Conservation (phyloP, 805 yeast species). For the Starmerella apis region DNA sequence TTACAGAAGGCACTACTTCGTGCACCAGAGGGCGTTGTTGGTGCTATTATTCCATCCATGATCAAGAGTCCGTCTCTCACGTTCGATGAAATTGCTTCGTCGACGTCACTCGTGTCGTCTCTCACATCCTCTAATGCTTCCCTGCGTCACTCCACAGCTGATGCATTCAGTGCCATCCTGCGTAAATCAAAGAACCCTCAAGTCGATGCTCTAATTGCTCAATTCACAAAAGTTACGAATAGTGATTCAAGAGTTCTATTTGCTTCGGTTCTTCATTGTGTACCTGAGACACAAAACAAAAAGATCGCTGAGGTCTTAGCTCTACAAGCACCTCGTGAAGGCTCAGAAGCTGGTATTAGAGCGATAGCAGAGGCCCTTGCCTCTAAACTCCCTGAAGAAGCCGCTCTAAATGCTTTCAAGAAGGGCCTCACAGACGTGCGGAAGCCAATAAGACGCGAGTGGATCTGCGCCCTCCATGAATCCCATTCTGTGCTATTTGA, state of each 20-base stretch:
- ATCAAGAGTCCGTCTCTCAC: conserved; percentile 35
- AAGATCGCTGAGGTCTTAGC: conserved; percentile 37
- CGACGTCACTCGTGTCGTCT: conserved; percentile 42
- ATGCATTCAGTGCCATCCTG: conserved; percentile 31
- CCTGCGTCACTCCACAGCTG: conserved; percentile 45
- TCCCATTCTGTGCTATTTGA: conserved; percentile 18
- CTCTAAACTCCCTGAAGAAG: conserved; percentile 23
- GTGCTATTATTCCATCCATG: conserved; percentile 44
- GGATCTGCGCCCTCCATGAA: conserved; percentile 49
- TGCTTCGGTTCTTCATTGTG: conserved; percentile 37
- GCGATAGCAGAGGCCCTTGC: conserved; percentile 41
- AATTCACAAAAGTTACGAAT: conserved; percentile 48
- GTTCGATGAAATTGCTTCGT: conserved; percentile 34
- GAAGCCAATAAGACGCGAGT: conserved; percentile 48
- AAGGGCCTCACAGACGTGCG: conserved; percentile 61
- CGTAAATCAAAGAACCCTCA: conserved; percentile 31
- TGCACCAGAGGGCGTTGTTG: conserved; percentile 63
- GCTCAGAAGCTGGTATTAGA: conserved; percentile 54
- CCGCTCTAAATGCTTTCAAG: conserved; percentile 30
- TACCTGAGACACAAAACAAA: conserved; percentile 2
- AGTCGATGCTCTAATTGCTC: conserved; percentile 45
- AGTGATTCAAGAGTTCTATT: conserved; percentile 55
- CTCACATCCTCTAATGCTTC: conserved; percentile 60
- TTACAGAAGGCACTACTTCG: conserved; percentile 67
- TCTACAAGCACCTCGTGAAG: conserved; percentile 57